A percentile compares a stretch with the other conserved stretches of the same genome.
Evolutionary conservation across 495 filamentous ascomycete genomes (phyloP).

Genomic region (Trichocladium antarcticum): DNA sequence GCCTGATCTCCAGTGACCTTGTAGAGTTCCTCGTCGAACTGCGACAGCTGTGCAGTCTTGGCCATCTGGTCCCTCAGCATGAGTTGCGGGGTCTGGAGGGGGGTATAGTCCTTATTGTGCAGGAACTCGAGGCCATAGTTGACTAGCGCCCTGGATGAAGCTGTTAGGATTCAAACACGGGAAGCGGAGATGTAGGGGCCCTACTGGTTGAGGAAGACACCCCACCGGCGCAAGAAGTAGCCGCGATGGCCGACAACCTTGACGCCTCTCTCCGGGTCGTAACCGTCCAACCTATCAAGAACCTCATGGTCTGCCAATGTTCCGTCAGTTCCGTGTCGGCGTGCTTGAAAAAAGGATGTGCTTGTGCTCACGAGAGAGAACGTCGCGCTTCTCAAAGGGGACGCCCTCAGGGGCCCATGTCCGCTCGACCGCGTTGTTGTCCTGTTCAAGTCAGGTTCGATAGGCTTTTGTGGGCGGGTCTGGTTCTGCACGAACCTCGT

Average conservation of each 20-base stretch:
- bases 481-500: slow-evolving; percentile 47
- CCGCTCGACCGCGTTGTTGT: slow-evolving; percentile 66
- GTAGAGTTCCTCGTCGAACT: slow-evolving; percentile 96
- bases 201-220: slow-evolving; percentile 63
- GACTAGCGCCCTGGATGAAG: slow-evolving; percentile 51
- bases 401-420: slow-evolving; percentile 70
- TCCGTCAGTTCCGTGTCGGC: not conserved
- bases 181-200: not conserved
- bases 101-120: slow-evolving; percentile 62
- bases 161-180: not conserved
- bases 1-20: slow-evolving; percentile 85
- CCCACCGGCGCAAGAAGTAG: slow-evolving; percentile 82
- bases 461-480: not conserved
- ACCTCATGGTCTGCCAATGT: slow-evolving; percentile 69
- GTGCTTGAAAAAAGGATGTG: slow-evolving; percentile 15
- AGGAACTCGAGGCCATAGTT: slow-evolving; percentile 93
- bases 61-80: slow-evolving; percentile 96
- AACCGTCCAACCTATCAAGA: slow-evolving; percentile 74
- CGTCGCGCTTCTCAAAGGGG: slow-evolving; percentile 47
- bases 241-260: slow-evolving; percentile 94
- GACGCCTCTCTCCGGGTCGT: slow-evolving; percentile 84
- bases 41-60: slow-evolving; percentile 95
- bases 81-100: slow-evolving; percentile 87
- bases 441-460: slow-evolving; percentile 30
- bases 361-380: slow-evolving; percentile 22